Base-by-base conservation (phyloP, 768 basidiomycete genomes). In the Leccinum variicolor region DNA sequence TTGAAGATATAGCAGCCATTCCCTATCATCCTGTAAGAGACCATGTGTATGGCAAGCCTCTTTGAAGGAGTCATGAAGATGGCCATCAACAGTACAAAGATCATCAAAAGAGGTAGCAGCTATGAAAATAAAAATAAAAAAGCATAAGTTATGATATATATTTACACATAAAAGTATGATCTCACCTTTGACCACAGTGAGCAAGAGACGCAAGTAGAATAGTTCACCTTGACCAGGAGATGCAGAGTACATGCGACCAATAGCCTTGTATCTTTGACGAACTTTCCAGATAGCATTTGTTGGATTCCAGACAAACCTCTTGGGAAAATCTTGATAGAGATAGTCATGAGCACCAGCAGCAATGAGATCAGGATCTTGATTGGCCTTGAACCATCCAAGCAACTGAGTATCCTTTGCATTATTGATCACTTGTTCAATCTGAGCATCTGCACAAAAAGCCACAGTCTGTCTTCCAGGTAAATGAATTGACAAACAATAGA, bases 161-260 rank as follows among this genome's bases (percentile, higher is more conserved):
- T 33, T 19, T 17, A 17, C 17, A 19, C 17, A 3, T 43, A n/a
- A 43, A 5, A n/a, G n/a, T n/a, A 43, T n/a, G 0, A 19, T 25
- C 14, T 41, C 15, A 62, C 52, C 60, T 53, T 64, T 70, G 23
- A 77, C 71, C 41, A 72, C 62, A 47, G 78, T 76, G 0, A 81
- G 71, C 3, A 81, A 63, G 7, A 71, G 65, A 5, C 69, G 46
- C 4, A 82, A 65, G 53, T 80, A 80, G 49, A 78, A 80, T 0
- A 57, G 49, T 46, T 81, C 76, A 2, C 77, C 75, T 41, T 63
- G 55, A 33, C 55, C 55, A 2, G 73, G 66, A 50, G 62, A 53
- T 17, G 46, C 5, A 1, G 54, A n/a, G 3, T 64, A 58, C 57
- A 64, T 64, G 34, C 21, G 3, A 6, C 62, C 53, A 65, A 62